Evolutionary conservation across 208 protist genomes (phyloP), one percentile per base, ranked within the genome.

Genomic region (Porcisia deanei): DNA sequence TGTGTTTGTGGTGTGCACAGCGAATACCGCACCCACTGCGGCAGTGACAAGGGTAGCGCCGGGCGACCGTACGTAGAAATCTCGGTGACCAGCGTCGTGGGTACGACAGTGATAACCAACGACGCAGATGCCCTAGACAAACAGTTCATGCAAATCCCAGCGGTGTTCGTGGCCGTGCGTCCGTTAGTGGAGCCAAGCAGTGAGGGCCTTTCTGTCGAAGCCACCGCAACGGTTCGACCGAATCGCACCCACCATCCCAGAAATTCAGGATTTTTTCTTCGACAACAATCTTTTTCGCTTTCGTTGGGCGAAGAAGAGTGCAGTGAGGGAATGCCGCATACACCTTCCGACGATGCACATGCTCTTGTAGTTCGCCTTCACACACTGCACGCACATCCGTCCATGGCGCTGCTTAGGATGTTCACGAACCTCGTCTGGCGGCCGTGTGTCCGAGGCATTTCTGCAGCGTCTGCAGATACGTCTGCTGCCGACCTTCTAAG

Each of bases 201-300:
- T 20, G 49, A 54, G 34, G 3, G 49, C 30, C 10, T 45, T 34
- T 30, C 47, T 30, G 3, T 2, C 16, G 39, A 2, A 30, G 25
- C 9, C 8, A n/a, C 41, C 41, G 7, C 22, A 20, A 67, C 22
- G 2, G 63, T 20, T 12, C 37, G 22, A 67, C 9, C 34, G 22
- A 30, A 20, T 3, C 9, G 41, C 63, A 43, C 39, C 63, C 10
- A 7, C 63, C 41, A 39, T 9, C 39, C 18, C 68, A 53, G 45
- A 47, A 39, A n/a, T 55, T 61, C 71, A 25, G 65, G 63, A n/a
- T 6, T 58, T 68, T 67, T 54, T 53, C 3, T 53, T 45, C 6
- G 72, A 52, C 77, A 81, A 22, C 37, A 60, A 68, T 81, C 65
- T 3, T 57, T 81, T 7, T 45, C 55, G 10, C 55, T 76, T n/a